phyloP scores from a whole-genome alignment of 2,329 filamentous ascomycete genomes.

The Pyrenochaeta sp. region DNA sequence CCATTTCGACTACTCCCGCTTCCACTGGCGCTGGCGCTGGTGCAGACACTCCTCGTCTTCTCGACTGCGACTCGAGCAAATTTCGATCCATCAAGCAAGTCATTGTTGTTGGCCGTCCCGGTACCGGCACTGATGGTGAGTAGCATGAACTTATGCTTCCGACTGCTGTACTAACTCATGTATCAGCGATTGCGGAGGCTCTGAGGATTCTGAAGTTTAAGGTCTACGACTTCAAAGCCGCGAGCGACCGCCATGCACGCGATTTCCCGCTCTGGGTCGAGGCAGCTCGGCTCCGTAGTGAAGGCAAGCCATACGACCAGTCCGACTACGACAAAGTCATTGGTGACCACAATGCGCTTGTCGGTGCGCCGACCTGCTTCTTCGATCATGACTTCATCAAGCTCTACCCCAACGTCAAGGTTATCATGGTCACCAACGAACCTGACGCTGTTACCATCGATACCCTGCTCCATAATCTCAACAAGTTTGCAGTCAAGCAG shows the following conservation, averaged over 20 bases:
- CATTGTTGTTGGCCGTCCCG: slow-evolving; percentile 45
- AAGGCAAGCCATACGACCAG: slow-evolving; percentile 37
- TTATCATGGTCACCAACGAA: slow-evolving; percentile 23
- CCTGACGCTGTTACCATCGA: background rate
- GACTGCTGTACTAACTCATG: background rate
- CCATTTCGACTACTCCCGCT: background rate
- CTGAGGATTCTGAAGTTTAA: slow-evolving; percentile 39
- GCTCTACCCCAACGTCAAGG: slow-evolving; percentile 26
- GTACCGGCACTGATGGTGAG: slow-evolving; percentile 46
- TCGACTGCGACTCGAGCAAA: slow-evolving; percentile 17
- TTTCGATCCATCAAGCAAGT: slow-evolving; percentile 36
- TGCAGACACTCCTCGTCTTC: slow-evolving; percentile 1
- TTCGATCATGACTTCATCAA: slow-evolving; percentile 27
- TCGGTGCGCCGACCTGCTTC: slow-evolving; percentile 15
- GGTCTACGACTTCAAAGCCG: slow-evolving; percentile 49
- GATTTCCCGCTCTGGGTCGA: slow-evolving; percentile 48
- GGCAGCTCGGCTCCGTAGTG: slow-evolving; percentile 44
- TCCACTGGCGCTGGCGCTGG: background rate
- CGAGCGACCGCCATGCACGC: slow-evolving; percentile 40
- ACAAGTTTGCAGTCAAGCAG: background rate
- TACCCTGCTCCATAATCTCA: background rate
- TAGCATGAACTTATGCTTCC: too few relatives aligned
- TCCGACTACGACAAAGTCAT: slow-evolving; percentile 46
- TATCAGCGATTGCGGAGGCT: slow-evolving; percentile 38
- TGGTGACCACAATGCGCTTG: slow-evolving; percentile 40